Base-by-base conservation (phyloP, 306 rosid genomes). In the Prunus dulcis region DNA sequence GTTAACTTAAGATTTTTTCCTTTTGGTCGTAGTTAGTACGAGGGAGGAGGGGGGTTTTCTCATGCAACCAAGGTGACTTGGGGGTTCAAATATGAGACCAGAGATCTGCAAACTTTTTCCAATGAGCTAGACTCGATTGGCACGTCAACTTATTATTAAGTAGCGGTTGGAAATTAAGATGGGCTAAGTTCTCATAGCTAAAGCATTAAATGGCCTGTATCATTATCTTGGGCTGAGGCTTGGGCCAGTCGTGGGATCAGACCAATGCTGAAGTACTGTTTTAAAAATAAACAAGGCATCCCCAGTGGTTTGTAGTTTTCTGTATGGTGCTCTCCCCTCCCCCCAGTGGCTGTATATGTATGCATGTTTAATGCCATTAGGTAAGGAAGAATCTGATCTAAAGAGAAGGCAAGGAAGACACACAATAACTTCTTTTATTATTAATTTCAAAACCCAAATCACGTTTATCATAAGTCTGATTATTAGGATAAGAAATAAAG, bases 51-150 rank as follows among this genome's bases (percentile, higher is more conserved):
- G 2, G 38, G 6, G 0, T 5, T 32, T 32, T 32, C 38, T 30
- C 32, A 3, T 2, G 4, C 32, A 30, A 0, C 0, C 32, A 30
- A 3, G 4, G 34, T 4, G 34, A 30, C 1, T 0, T 32, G 5
- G 6, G 9, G 0, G 43, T 6, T 38, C 0, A 6, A 38, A 38
- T 34, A 34, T 38, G 9, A 38, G 2, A 38, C 9, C 0, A 1
- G 9, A 0, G 43, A 6, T 38, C 0, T 38, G 2, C 9, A 38
- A 38, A 1, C 0, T 38, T 38, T 38, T 38, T 38, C 0, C 2
- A 38, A 8, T 38, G 43, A 9, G 9, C 9, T 38, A 1, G 9
- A 6, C 9, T 0, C 0, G 0, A 38, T 38, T 34, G 41, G 9
- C 0, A 9, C 0, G 2, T 34, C 7, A 6, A 34, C 41, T 34